Evolutionary conservation across 2,329 filamentous ascomycete genomes (phyloP).

Genomic region (Ophiocordyceps unilateralis): DNA sequence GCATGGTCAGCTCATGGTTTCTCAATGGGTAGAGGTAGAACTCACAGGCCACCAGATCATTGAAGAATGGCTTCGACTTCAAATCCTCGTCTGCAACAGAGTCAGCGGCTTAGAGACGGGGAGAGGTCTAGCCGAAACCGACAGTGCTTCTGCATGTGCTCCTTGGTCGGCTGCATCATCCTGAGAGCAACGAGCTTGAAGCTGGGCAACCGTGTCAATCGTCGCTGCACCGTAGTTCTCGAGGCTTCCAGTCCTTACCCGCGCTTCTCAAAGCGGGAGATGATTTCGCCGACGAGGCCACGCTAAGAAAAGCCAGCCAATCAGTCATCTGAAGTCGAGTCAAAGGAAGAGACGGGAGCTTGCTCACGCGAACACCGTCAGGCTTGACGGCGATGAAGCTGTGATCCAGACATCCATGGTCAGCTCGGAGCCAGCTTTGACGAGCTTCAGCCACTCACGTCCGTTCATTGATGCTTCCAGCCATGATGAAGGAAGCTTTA

Average conservation of each 20-base stretch:
- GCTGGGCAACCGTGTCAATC: slow-evolving; percentile 25
- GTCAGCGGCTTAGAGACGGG: not conserved
- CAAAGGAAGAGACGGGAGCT: not conserved
- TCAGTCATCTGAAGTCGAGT: not conserved
- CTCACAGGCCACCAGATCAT: slow-evolving; percentile 79
- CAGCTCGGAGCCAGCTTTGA: slow-evolving; percentile 2
- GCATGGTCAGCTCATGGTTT: slow-evolving; percentile 1
- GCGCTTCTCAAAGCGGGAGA: slow-evolving; percentile 93
- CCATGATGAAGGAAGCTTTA: slow-evolving; percentile 37
- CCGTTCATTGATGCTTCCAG: slow-evolving; percentile 49
- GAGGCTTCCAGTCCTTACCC: slow-evolving; percentile 39
- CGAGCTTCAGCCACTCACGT: slow-evolving; percentile 45
- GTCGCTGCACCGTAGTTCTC: too few relatives aligned
- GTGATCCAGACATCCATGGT: slow-evolving; percentile 9
- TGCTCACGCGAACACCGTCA: slow-evolving; percentile 87
- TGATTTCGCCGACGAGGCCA: slow-evolving; percentile 94
- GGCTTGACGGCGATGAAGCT: slow-evolving; percentile 99
- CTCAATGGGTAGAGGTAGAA: not conserved
- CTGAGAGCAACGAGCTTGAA: slow-evolving; percentile 99
- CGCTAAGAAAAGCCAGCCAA: slow-evolving; percentile 47
- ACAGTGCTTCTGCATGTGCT: slow-evolving; percentile 96
- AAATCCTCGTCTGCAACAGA: slow-evolving; percentile 60
- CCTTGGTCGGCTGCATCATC: slow-evolving; percentile 74
- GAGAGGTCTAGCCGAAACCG: slow-evolving; percentile 12
- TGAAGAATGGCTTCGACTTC: slow-evolving; percentile 72